These are phyloP conservation scores for Xanthoparmelia taractica DNA, from an alignment of 495 filamentous ascomycete species.

Conservation along the genomic window DNA sequence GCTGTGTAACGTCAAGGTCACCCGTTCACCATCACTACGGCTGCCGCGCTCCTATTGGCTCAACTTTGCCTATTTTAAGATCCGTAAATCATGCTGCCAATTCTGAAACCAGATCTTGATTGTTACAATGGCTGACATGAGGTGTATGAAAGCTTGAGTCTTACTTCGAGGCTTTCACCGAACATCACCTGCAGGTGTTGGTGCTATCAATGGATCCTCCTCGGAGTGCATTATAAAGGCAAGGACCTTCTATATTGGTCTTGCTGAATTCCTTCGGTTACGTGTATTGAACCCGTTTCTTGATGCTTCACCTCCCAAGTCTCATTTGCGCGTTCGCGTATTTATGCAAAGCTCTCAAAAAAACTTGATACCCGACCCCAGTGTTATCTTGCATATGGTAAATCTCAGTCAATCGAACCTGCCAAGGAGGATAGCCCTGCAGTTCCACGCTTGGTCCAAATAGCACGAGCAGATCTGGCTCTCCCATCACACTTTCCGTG, in stretches of 20 bases:
- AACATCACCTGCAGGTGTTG: neutral
- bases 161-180: neutral
- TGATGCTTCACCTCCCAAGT: conserved; percentile 56
- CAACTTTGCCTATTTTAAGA: neutral
- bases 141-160: neutral
- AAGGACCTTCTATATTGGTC: neutral
- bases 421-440: conserved; percentile 94
- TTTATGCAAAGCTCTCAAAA: conserved; percentile 72
- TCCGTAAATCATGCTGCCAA: neutral
- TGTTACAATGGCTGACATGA: neutral
- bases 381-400: conserved; percentile 50
- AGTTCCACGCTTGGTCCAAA: conserved; percentile 76
- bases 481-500: conserved; percentile 59
- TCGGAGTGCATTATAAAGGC: neutral
- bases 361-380: conserved; percentile 84
- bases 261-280: neutral
- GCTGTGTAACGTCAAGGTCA: conserved; percentile 1
- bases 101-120: neutral
- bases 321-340: conserved; percentile 85
- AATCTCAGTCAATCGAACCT: conserved; percentile 89
- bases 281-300: neutral
- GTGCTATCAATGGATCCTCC: neutral
- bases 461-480: conserved; percentile 83
- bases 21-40: neutral
- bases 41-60: neutral